Evolutionary conservation across 805 yeast genomes (phyloP).

Genomic region (Candida awuae): DNA sequence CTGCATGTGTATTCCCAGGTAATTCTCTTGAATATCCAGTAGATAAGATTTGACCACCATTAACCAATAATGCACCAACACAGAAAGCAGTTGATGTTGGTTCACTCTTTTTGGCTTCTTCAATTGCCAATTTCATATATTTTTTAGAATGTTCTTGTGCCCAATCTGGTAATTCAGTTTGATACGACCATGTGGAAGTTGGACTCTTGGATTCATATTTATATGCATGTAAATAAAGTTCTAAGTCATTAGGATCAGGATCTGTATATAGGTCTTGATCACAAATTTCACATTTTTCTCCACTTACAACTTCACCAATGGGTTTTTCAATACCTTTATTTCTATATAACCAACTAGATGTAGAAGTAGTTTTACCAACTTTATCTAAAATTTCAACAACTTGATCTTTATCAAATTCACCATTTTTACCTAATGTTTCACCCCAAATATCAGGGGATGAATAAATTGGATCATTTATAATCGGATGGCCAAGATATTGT

Average conservation of each 20-base stretch:
- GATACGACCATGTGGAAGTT: slow-evolving; percentile 53
- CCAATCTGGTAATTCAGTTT: slow-evolving; percentile 78
- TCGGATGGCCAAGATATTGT: slow-evolving; percentile 83
- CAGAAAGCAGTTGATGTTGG: slow-evolving; percentile 81
- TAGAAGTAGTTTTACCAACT: slow-evolving; percentile 63
- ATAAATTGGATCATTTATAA: slow-evolving; percentile 87
- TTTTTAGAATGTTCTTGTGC: slow-evolving; percentile 50
- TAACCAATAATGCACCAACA: slow-evolving; percentile 84
- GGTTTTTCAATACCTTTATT: slow-evolving; percentile 23
- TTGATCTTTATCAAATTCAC: slow-evolving; percentile 35
- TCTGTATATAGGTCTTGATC: slow-evolving; percentile 68
- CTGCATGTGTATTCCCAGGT: slow-evolving; percentile 96
- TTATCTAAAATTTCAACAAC: slow-evolving; percentile 45
- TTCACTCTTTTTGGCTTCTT: slow-evolving; percentile 72
- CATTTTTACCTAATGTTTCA: slow-evolving; percentile 52
- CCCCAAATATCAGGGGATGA: slow-evolving; percentile 84
- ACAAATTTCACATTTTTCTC: slow-evolving; percentile 55
- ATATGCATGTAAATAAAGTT: slow-evolving; percentile 86
- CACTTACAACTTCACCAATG: slow-evolving; percentile 55
- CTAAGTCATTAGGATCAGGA: slow-evolving; percentile 83
- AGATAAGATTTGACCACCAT: slow-evolving; percentile 57
- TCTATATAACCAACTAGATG: slow-evolving; percentile 62
- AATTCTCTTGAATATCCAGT: slow-evolving; percentile 87
- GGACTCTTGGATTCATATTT: slow-evolving; percentile 49
- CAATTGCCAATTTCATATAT: slow-evolving; percentile 70